A percentile compares a stretch with the other conserved stretches of the same genome.
phyloP scores from a whole-genome alignment of 371 early-diverging fungal genomes.

The Phascolomyces articulosus region DNA sequence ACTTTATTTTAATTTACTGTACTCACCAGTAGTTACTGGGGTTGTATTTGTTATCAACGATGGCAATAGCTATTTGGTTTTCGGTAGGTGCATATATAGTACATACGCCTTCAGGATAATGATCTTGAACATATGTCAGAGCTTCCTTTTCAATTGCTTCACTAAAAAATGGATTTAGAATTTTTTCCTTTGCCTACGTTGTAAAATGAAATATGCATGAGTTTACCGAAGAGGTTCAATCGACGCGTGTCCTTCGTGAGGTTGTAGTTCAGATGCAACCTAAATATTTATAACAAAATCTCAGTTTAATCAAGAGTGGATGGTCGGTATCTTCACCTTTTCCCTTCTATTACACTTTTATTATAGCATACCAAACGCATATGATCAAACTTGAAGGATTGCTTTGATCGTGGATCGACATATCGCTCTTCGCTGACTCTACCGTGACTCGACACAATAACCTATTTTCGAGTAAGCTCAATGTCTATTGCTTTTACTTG shows the following conservation, averaged over 20 bases:
- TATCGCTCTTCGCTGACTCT: constrained; percentile 66
- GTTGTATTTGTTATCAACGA: constrained; percentile 91
- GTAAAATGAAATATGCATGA: background rate
- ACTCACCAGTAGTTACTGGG: constrained; percentile 88
- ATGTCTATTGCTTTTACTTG: background rate
- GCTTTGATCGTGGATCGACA: constrained; percentile 73
- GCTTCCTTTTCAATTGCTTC: constrained; percentile 67
- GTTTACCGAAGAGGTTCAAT: constrained; percentile 55
- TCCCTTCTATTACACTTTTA: background rate
- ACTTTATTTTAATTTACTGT: too few species aligned
- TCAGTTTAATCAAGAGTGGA: too few species aligned
- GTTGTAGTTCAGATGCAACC: constrained; percentile 63
- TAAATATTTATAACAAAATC: constrained; percentile 18
- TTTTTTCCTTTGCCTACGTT: too few species aligned
- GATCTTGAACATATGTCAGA: constrained; percentile 67
- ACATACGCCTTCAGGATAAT: constrained; percentile 78
- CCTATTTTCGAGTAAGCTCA: constrained; percentile 31
- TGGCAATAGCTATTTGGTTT: constrained; percentile 60
- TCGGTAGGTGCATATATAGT: constrained; percentile 65
- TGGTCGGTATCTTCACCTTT: too few species aligned
- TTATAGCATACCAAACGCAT: constrained; percentile 60
- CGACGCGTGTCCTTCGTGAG: constrained; percentile 49
- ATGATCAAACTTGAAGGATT: constrained; percentile 76
- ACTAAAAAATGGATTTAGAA: constrained; percentile 21
- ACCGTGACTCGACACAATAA: constrained; percentile 77